A percentile compares a stretch with the other conserved stretches of the same genome.
Conservation (phyloP, 2,329 filamentous ascomycete genomes). For the Fusarium gaditjirri region DNA sequence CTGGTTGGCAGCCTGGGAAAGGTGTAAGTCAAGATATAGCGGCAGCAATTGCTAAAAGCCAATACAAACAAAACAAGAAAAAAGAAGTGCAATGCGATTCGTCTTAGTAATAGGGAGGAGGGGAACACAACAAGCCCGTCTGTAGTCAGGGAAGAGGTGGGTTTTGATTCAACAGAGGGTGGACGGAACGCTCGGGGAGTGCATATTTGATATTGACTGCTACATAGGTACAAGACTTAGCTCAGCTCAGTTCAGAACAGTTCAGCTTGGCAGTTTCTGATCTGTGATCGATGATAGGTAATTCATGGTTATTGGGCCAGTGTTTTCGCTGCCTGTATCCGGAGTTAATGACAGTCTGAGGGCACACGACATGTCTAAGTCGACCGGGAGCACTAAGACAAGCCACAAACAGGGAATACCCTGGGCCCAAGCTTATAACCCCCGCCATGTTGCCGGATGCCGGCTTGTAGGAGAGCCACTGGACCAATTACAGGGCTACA, state of each 20-base stretch:
- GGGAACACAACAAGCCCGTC: not conserved
- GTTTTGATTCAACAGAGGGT: constrained; percentile 24
- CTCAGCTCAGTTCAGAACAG: not conserved
- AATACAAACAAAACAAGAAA: not conserved
- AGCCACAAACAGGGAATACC: constrained; percentile 18
- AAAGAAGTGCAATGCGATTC: not conserved
- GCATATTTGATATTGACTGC: constrained; percentile 5
- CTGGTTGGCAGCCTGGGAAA: not conserved
- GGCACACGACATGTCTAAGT: constrained; percentile 34
- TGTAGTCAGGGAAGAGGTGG: not conserved
- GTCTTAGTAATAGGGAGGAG: not conserved
- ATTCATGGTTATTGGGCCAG: not conserved
- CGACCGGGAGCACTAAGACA: constrained; percentile 13
- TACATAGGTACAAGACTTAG: not conserved
- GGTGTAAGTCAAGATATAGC: not conserved
- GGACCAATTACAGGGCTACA: constrained; percentile 9
- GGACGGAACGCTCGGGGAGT: constrained; percentile 22
- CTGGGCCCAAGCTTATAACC: constrained; percentile 15
- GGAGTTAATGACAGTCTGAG: constrained; percentile 12
- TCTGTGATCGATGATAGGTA: not conserved
- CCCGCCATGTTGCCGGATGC: constrained; percentile 22
- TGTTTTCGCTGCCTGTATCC: constrained; percentile 7
- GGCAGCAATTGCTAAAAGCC: not conserved
- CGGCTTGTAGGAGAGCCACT: constrained; percentile 8
- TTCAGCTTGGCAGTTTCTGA: not conserved